Conservation (phyloP, 225 moss, liverwort and hornwort genomes). For the Sphagnum tenellum region DNA sequence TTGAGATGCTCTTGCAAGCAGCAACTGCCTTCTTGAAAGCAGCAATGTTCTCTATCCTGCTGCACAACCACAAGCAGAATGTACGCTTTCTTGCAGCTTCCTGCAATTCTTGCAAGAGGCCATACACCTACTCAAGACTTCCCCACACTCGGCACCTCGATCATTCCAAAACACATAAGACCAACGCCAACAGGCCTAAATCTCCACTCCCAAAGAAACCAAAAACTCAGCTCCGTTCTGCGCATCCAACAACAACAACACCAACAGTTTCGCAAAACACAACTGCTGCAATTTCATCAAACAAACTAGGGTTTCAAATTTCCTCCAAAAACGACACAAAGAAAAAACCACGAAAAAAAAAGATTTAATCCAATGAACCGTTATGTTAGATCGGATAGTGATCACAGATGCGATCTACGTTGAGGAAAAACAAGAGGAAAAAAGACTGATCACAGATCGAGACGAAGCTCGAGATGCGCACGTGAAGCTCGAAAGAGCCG, state of each 20-base stretch:
- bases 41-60: not conserved
- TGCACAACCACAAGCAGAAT: not conserved
- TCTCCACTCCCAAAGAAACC: not conserved
- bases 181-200: not conserved
- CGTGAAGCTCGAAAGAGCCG: too few species aligned
- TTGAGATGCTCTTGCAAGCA: not conserved
- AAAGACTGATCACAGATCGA: too few species aligned
- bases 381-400: not conserved
- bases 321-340: too few species aligned
- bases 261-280: not conserved
- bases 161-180: not conserved
- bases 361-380: not conserved
- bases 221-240: not conserved
- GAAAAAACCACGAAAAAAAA: not conserved
- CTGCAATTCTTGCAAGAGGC: constrained; percentile 2
- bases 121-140: not conserved
- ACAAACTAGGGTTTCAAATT: not conserved
- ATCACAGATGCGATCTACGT: too few species aligned
- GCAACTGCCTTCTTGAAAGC: not conserved
- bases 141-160: not conserved
- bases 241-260: not conserved
- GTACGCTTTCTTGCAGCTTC: not conserved
- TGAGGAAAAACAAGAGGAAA: too few species aligned
- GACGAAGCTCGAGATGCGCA: too few species aligned
- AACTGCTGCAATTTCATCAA: not conserved